Conservation (phyloP, 1,284 basidiomycete genomes). For the Coriolopsis trogii region DNA sequence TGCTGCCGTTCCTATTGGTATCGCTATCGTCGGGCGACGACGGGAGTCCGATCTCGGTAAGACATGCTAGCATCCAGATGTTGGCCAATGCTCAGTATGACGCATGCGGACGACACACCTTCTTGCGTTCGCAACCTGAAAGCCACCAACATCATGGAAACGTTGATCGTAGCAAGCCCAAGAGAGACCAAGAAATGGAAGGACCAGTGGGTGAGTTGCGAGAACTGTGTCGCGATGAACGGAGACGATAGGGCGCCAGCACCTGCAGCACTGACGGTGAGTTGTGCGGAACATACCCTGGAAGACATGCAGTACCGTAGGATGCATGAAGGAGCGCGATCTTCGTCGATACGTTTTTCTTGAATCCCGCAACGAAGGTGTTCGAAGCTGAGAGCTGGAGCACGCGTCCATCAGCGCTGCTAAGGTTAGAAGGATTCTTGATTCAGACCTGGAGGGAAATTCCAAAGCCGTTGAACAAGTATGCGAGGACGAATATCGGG, state of each 20-base stretch:
- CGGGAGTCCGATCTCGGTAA: conserved; percentile 34
- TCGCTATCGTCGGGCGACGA: conserved; percentile 38
- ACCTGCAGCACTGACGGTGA: conserved; percentile 36
- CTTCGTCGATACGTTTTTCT: conserved; percentile 28
- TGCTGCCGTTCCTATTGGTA: conserved; percentile 19
- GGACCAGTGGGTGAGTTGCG: conserved; percentile 53
- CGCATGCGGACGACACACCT: conserved; percentile 36
- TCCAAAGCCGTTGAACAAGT: conserved; percentile 21
- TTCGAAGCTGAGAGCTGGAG: conserved; percentile 36
- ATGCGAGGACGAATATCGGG: conserved; percentile 36
- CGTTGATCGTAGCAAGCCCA: conserved; percentile 53
- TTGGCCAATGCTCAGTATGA: not conserved
- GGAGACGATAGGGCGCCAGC: conserved; percentile 70
- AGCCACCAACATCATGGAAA: conserved; percentile 44
- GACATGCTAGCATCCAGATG: not conserved
- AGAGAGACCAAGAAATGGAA: conserved; percentile 68
- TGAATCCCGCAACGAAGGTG: conserved; percentile 30
- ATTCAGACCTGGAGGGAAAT: conserved; percentile 28
- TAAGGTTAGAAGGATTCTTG: too few relatives aligned
- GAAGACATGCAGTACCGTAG: conserved; percentile 19
- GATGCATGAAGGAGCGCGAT: conserved; percentile 44
- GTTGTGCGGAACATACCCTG: not conserved
- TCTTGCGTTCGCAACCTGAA: conserved; percentile 57
- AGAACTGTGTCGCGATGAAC: conserved; percentile 70
- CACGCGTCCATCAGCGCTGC: too few relatives aligned